phyloP scores from a whole-genome alignment of 2,329 filamentous ascomycete species.

The Bimuria novae-zelandiae region DNA sequence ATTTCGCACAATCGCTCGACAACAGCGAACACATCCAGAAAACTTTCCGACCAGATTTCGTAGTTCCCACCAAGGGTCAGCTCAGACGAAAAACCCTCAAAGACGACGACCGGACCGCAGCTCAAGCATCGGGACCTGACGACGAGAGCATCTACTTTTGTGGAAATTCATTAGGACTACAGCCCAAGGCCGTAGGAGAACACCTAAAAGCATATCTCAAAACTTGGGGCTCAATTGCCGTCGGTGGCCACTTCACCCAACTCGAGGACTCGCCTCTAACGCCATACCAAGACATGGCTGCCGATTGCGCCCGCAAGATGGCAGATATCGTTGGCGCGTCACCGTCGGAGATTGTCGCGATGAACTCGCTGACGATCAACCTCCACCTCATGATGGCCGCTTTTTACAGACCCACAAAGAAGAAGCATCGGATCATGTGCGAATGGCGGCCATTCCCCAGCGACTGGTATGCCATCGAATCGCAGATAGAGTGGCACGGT shows the following conservation, averaged over 20 bases:
- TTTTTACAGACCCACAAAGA: slow-evolving; percentile 73
- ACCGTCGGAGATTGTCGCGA: slow-evolving; percentile 76
- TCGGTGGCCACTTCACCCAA: slow-evolving; percentile 77
- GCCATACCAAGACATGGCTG: slow-evolving; percentile 78
- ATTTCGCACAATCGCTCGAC: slow-evolving; percentile 36
- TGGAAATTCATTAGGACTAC: slow-evolving; percentile 85
- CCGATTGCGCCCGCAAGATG: slow-evolving; percentile 70
- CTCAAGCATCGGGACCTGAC: slow-evolving; percentile 36
- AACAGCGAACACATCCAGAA: slow-evolving; percentile 40
- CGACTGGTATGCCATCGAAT: slow-evolving; percentile 84
- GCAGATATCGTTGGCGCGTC: slow-evolving; percentile 75
- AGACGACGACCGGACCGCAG: slow-evolving; percentile 37
- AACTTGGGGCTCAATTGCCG: slow-evolving; percentile 82
- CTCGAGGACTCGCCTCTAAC: slow-evolving; percentile 71
- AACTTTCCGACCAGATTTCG: slow-evolving; percentile 66
- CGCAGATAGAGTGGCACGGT: slow-evolving; percentile 74
- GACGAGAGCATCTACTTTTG: slow-evolving; percentile 75
- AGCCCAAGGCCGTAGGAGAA: slow-evolving; percentile 70
- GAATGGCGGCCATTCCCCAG: slow-evolving; percentile 89
- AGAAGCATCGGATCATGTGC: slow-evolving; percentile 76
- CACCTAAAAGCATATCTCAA: slow-evolving; percentile 74
- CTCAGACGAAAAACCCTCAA: slow-evolving; percentile 64
- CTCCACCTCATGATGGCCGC: slow-evolving; percentile 82
- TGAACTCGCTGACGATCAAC: slow-evolving; percentile 84
- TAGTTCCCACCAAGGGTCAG: slow-evolving; percentile 74